phyloP scores from a whole-genome alignment of 2,329 filamentous ascomycete genomes.

The Curvularia sp. region DNA sequence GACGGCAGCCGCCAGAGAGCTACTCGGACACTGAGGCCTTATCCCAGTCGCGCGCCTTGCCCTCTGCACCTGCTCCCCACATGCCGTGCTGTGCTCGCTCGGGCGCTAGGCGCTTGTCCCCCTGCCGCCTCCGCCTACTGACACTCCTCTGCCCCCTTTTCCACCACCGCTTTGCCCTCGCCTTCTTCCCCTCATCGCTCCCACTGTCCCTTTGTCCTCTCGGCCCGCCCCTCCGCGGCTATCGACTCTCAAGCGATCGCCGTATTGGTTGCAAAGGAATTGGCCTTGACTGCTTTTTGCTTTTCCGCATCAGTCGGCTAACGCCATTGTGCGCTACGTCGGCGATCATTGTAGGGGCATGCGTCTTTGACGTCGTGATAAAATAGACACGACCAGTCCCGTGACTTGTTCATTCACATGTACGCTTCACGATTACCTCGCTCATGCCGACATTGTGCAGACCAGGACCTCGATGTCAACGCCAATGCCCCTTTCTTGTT shows the following conservation, averaged over 20 bases:
- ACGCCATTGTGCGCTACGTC: not conserved
- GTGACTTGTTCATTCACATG: not conserved
- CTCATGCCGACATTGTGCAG: not conserved
- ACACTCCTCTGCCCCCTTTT: not conserved
- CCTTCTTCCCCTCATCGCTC: not conserved
- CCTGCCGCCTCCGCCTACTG: not conserved
- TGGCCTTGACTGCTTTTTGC: not conserved
- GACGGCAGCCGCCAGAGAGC: not conserved
- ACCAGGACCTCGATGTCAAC: not conserved
- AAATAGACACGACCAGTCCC: too few species aligned
- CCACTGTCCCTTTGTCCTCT: not conserved
- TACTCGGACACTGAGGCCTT: not conserved
- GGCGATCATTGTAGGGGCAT: not conserved
- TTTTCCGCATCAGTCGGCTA: not conserved
- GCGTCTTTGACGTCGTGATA: not conserved
- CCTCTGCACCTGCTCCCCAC: conserved; percentile 10
- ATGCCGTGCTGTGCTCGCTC: too few species aligned
- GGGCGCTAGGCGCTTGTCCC: conserved; percentile 7
- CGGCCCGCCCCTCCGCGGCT: not conserved
- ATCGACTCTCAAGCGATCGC: not conserved
- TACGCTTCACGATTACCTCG: not conserved
- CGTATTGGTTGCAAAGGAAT: too few species aligned
- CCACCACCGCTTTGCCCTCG: not conserved
- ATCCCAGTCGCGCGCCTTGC: conserved; percentile 2
- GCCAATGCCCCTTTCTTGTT: not conserved